phyloP scores from a whole-genome alignment of 306 rosid species.

The Inga laurina region DNA sequence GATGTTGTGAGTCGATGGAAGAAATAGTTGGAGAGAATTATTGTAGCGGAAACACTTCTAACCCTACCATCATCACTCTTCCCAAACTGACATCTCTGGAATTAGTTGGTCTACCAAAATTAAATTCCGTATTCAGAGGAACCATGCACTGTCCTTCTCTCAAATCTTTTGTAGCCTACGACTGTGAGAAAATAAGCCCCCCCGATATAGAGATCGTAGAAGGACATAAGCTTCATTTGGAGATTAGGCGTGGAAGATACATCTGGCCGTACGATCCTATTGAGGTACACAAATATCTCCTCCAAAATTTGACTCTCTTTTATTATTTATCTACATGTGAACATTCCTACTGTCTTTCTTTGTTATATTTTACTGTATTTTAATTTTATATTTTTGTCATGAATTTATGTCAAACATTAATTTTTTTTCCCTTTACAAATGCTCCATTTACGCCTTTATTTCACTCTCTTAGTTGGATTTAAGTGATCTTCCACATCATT shows the following conservation, averaged over 20 bases:
- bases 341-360: no score
- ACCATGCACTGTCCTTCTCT: neutral
- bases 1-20: neutral
- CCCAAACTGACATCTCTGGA: neutral
- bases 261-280: rapidly evolving
- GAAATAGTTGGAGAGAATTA: neutral
- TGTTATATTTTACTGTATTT: neutral
- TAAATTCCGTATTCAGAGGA: neutral
- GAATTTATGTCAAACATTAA: no score
- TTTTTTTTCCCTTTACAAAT: no score
- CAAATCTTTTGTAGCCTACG: rapidly evolving
- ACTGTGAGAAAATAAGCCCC: neutral
- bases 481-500: no score
- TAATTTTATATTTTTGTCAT: neutral
- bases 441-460: no score
- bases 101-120: no score
- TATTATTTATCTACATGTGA: no score
- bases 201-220: neutral
- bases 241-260: neutral
- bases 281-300: neutral
- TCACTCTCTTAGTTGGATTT: no score
- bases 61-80: neutral
- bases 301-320: neutral
- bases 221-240: neutral
- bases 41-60: neutral